Evolutionary conservation across 352 stramenopile genomes (phyloP).

Genomic region (Saprolegnia diclina): DNA sequence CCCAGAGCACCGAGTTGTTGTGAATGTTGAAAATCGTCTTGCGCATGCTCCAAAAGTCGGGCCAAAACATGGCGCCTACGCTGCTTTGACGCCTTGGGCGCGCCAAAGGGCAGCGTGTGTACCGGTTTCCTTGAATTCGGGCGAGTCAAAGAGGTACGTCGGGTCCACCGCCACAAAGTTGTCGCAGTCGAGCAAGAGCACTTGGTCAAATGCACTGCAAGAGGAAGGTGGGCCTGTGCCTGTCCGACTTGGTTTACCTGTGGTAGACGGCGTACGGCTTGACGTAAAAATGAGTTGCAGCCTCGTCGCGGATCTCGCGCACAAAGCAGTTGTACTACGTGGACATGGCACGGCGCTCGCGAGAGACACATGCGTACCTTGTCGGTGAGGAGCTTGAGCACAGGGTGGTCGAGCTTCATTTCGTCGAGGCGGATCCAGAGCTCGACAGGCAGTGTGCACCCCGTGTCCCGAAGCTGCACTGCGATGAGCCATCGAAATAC

Average conservation of each 20-base stretch:
- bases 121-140: slow-evolving; percentile 33
- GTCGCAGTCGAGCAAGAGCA: slow-evolving; percentile 53
- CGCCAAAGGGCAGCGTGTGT: not conserved
- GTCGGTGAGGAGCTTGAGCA: slow-evolving; percentile 22
- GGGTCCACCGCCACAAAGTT: slow-evolving; percentile 47
- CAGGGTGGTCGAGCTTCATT: slow-evolving; percentile 29
- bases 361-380: slow-evolving; percentile 3
- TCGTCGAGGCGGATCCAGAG: slow-evolving; percentile 31
- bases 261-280: slow-evolving; percentile 45
- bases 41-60: slow-evolving; percentile 47
- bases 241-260: slow-evolving; percentile 21
- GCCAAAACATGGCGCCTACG: slow-evolving; percentile 47
- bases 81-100: not conserved
- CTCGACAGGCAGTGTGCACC: slow-evolving; percentile 32
- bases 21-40: slow-evolving; percentile 62
- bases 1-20: slow-evolving; percentile 43
- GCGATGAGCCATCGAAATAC: not conserved
- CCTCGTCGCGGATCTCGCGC: slow-evolving; percentile 30
- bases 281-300: slow-evolving; percentile 41
- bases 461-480: slow-evolving; percentile 26
- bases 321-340: slow-evolving; percentile 20
- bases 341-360: not conserved
- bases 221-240: not conserved
- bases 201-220: slow-evolving; percentile 30
- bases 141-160: slow-evolving; percentile 42